Base-by-base conservation (phyloP, 176 grass and related monocot genomes). In the Luzula sylvatica region DNA sequence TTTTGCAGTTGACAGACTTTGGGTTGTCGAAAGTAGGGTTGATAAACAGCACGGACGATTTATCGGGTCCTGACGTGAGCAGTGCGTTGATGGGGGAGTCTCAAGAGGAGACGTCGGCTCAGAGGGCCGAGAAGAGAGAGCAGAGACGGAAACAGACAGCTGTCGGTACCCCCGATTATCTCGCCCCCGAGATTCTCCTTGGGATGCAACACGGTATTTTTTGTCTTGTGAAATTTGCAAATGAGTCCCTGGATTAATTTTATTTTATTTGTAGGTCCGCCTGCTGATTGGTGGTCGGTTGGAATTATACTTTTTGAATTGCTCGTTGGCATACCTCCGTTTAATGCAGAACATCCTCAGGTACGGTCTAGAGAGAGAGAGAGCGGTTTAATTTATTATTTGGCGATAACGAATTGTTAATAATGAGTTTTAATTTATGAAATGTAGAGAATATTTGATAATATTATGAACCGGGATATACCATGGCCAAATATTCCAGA, bases 31-130 rank as follows among this genome's bases (percentile, higher is more conserved):
- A 89, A 45, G 92, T 96, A 32, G 92, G 92, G 21, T 78, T 96
- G 15, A 96, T 96, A 75, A 96, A 96, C 72, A 96, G 92, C 81
- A 96, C 92, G n/a, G 92, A 96, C 50, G 85, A 96, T 56, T 75
- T 96, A 66, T 86, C 92, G 18, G 92, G 92, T 13, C 92, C 92
- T 3, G 92, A 96, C 42, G 81, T 86, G 3, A 96, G 92, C 61
- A 73, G 60, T 63, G 75, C 54, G 39, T 75, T 86, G 26, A 67
- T 82, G 38, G 90, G 81, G 20, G 80, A 96, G 4, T 50, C 75
- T 49, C 66, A 3, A 8, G 60, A 45, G 23, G 51, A 56, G 12
- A 22, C 79, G 23, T 71, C 81, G 38, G 70, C 69, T 42, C 80
- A 89, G 18, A 66, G 84, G 3, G 92, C 78, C 30, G 71, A 74